Conservation (phyloP, 495 filamentous ascomycete species). For the Hyaloscypha variabilis region DNA sequence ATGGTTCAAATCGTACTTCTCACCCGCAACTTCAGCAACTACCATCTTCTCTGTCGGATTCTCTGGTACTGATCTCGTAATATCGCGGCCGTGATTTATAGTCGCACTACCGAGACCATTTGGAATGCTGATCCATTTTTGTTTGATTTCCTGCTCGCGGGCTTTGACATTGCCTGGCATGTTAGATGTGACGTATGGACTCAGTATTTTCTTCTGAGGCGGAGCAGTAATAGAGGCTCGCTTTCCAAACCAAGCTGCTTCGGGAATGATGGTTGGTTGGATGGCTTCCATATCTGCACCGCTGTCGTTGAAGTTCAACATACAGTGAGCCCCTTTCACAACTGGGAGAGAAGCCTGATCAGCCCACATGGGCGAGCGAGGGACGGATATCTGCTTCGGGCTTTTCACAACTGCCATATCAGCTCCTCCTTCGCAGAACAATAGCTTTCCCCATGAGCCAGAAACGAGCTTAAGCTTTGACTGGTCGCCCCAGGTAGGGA, state of each 20-base stretch:
- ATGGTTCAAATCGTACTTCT: background rate
- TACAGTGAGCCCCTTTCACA: background rate
- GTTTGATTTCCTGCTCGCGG: background rate
- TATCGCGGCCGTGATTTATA: background rate
- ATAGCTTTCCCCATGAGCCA: too few species aligned
- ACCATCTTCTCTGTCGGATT: background rate
- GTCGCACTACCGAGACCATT: background rate
- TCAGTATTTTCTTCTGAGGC: background rate
- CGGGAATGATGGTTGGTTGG: background rate
- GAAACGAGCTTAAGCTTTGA: too few species aligned
- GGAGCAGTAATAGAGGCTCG: background rate
- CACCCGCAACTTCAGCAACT: background rate
- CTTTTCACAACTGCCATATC: too few species aligned
- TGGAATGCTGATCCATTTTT: background rate
- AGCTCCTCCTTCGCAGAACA: too few species aligned
- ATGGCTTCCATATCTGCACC: background rate
- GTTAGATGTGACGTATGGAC: background rate
- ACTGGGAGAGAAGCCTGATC: background rate
- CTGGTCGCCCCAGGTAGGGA: background rate
- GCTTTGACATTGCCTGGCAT: background rate
- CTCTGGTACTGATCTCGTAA: background rate
- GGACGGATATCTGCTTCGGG: too few species aligned
- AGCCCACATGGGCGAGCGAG: background rate
- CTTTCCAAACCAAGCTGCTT: conserved; percentile 7
- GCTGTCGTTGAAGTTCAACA: background rate